A percentile compares a stretch with the other conserved stretches of the same genome.
Evolutionary conservation across 306 rosid genomes (phyloP).

Genomic region (Glycyrrhiza uralensis): DNA sequence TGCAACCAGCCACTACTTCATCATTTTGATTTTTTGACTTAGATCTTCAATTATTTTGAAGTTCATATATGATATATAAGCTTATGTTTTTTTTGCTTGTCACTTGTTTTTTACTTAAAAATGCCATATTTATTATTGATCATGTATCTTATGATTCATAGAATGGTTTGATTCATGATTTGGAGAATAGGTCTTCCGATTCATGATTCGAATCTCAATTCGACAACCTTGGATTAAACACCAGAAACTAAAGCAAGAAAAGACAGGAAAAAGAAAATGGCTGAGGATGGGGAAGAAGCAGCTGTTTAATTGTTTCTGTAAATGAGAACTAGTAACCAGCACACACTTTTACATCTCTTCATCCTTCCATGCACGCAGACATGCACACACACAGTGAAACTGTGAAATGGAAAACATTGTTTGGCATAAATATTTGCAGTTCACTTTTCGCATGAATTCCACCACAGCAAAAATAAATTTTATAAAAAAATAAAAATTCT

Average conservation of each 20-base stretch:
- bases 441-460: not conserved
- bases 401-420: not conserved
- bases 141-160: too few relatives aligned
- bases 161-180: too few relatives aligned
- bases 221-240: too few relatives aligned
- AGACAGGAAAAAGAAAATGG: not conserved
- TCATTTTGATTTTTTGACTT: too few relatives aligned
- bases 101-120: too few relatives aligned
- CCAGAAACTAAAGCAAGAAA: not conserved
- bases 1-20: too few relatives aligned
- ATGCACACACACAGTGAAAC: not conserved
- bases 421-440: not conserved
- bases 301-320: not conserved
- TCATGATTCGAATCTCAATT: too few relatives aligned
- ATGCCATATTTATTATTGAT: too few relatives aligned
- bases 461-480: not conserved
- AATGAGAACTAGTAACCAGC: constrained; percentile 1
- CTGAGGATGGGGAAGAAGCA: not conserved
- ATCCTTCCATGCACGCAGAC: not conserved
- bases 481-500: not conserved
- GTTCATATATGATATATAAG: too few relatives aligned
- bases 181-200: too few relatives aligned
- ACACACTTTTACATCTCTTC: not conserved
- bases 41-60: too few relatives aligned
- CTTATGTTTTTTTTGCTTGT: too few relatives aligned